These are phyloP conservation scores for Acacia confusa DNA, from an alignment of 306 rosid genomes.

Conservation along the genomic window DNA sequence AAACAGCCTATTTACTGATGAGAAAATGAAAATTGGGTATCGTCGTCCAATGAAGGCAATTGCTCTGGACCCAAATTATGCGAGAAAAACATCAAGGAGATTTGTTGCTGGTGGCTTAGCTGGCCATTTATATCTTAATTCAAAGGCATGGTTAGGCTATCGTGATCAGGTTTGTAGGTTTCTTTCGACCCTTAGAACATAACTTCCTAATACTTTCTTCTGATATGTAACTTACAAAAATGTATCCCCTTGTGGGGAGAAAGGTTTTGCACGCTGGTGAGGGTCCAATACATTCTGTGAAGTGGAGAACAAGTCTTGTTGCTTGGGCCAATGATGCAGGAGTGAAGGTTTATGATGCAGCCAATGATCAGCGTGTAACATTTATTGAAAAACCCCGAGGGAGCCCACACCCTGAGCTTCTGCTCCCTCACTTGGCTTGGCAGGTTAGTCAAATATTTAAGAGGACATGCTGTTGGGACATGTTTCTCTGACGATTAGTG, in stretches of 20 bases:
- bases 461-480: slow-evolving; percentile 22
- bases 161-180: slow-evolving; percentile 79
- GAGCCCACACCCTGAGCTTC: slow-evolving; percentile 87
- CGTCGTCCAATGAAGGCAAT: slow-evolving; percentile 95
- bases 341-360: slow-evolving; percentile 91
- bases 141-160: slow-evolving; percentile 92
- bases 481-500: slow-evolving; percentile 26
- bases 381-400: slow-evolving; percentile 94
- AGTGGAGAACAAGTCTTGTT: slow-evolving; percentile 93
- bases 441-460: slow-evolving; percentile 69
- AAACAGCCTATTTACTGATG: slow-evolving; percentile 84
- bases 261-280: slow-evolving; percentile 99
- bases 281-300: slow-evolving; percentile 96
- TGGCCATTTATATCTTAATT: slow-evolving; percentile 83
- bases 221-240: slow-evolving; percentile 29
- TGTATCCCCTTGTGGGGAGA: not conserved
- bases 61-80: slow-evolving; percentile 88
- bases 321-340: slow-evolving; percentile 99
- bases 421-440: slow-evolving; percentile 97
- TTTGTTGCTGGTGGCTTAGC: slow-evolving; percentile 96
- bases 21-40: slow-evolving; percentile 85
- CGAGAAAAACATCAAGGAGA: slow-evolving; percentile 73
- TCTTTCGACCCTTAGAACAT: slow-evolving; percentile 16
- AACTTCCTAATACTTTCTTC: slow-evolving; percentile 13
- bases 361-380: slow-evolving; percentile 87